These are phyloP conservation scores for Antrodiella citrinella DNA, from an alignment of 768 basidiomycete species.

Conservation along the genomic window DNA sequence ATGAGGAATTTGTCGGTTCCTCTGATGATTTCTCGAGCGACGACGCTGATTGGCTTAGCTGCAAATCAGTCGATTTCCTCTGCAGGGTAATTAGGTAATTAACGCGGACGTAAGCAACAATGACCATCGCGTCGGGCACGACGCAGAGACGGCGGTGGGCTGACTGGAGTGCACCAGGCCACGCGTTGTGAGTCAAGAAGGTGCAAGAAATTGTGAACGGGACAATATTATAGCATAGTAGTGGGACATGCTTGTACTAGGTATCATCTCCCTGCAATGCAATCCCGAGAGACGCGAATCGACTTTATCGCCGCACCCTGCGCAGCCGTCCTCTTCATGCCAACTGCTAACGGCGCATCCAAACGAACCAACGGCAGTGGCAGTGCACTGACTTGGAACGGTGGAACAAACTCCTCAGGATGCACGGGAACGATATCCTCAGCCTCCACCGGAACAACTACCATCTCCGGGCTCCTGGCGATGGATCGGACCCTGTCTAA, in stretches of 20 bases:
- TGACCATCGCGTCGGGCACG: too few species aligned
- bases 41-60: constrained; percentile 5
- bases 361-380: background rate
- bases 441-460: too few species aligned
- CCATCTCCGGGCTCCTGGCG: too few species aligned
- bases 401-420: background rate
- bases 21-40: background rate
- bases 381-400: background rate
- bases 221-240: too few species aligned
- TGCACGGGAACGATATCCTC: too few species aligned
- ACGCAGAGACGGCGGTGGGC: too few species aligned
- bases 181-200: too few species aligned
- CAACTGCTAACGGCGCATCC: background rate
- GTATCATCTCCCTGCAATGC: background rate
- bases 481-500: background rate
- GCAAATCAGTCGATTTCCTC: constrained; percentile 7
- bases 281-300: background rate
- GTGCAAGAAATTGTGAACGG: too few species aligned
- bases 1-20: background rate
- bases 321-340: background rate
- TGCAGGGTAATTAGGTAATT: background rate
- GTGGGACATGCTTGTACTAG: too few species aligned
- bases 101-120: background rate
- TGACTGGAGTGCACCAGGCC: too few species aligned
- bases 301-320: background rate